These are phyloP conservation scores for Colletotrichum orchidophilum DNA, from an alignment of 2,329 filamentous ascomycete species.

Conservation along the genomic window DNA sequence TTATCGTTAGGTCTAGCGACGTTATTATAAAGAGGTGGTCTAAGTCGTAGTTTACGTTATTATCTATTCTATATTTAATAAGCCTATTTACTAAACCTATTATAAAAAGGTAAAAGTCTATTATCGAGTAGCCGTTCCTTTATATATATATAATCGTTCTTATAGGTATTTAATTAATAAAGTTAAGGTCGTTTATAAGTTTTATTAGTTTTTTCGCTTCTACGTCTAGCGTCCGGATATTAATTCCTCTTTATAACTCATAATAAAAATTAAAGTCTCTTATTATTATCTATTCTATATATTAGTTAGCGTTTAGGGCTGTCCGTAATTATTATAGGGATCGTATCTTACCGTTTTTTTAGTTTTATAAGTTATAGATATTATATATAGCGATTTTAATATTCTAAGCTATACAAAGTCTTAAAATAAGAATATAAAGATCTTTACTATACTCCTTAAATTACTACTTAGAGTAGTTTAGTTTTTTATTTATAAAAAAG, in stretches of 20 bases:
- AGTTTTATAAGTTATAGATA: neutral
- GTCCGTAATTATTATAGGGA: neutral
- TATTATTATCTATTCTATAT: neutral
- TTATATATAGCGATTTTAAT: neutral
- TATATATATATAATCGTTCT: neutral
- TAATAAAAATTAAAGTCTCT: neutral
- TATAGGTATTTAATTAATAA: neutral
- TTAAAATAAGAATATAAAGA: neutral
- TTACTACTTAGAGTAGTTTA: neutral
- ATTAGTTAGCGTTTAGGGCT: neutral
- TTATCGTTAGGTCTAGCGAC: neutral
- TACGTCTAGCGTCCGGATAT: neutral
- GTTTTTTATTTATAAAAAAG: conserved; percentile 8
- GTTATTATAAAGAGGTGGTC: neutral
- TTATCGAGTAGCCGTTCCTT: neutral
- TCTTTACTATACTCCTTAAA: conserved; percentile 7
- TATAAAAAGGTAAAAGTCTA: neutral
- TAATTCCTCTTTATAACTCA: neutral
- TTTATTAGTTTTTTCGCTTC: neutral
- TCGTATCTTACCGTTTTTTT: neutral
- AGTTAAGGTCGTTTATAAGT: neutral
- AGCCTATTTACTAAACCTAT: neutral
- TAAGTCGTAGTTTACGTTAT: neutral
- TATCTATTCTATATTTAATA: neutral
- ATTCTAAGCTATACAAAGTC: neutral